These are phyloP conservation scores for Seiridium cupressi DNA, from an alignment of 2,329 filamentous ascomycete genomes.

Conservation along the genomic window DNA sequence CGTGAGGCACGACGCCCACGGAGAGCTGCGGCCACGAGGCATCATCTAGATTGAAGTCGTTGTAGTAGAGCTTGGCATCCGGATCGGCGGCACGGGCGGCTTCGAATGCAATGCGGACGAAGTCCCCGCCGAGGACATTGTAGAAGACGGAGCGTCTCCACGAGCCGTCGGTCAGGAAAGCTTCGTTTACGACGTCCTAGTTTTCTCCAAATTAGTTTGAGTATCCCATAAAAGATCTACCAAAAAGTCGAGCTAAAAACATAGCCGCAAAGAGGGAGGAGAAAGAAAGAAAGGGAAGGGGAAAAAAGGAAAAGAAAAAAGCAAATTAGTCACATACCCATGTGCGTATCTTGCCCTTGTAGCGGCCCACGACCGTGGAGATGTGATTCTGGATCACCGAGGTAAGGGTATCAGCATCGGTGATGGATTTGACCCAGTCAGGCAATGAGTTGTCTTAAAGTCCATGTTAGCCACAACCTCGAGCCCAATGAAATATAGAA, in stretches of 20 bases:
- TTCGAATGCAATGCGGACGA: constrained; percentile 67
- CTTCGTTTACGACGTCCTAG: constrained; percentile 63
- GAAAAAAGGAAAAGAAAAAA: too few species aligned
- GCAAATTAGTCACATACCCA: constrained; percentile 20
- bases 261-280: too few species aligned
- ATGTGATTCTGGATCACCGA: constrained; percentile 60
- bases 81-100: constrained; percentile 67
- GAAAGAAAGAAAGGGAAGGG: constrained; percentile 8
- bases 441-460: constrained; percentile 32
- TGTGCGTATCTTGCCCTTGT: constrained; percentile 57
- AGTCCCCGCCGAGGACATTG: constrained; percentile 67
- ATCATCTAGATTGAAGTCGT: constrained; percentile 68
- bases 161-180: constrained; percentile 59
- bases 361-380: constrained; percentile 53
- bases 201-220: too few species aligned
- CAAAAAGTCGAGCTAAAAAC: too few species aligned
- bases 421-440: constrained; percentile 52
- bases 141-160: constrained; percentile 64
- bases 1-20: constrained; percentile 48
- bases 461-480: not conserved
- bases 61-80: constrained; percentile 70
- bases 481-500: not conserved
- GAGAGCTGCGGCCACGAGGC: constrained; percentile 56
- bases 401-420: constrained; percentile 40
- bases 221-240: too few species aligned